phyloP scores from a whole-genome alignment of 495 filamentous ascomycete genomes.

The Gamarada debralockiae region DNA sequence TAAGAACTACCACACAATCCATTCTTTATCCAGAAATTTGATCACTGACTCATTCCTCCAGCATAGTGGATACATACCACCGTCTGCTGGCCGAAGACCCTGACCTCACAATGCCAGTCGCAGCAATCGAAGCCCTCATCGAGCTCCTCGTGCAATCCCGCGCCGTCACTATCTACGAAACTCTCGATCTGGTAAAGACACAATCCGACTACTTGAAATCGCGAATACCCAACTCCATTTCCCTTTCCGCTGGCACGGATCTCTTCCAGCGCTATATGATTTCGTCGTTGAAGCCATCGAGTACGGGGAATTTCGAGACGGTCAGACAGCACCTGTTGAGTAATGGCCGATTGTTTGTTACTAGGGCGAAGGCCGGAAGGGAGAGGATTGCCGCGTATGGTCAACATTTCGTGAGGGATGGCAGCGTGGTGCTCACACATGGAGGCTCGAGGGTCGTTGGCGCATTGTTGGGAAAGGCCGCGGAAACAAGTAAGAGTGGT shows the following conservation, averaged over 20 bases:
- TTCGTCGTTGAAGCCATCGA: constrained; percentile 43
- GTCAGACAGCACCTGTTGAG: constrained; percentile 77
- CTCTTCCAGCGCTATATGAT: constrained; percentile 94
- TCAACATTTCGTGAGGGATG: constrained; percentile 69
- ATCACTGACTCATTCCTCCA: constrained; percentile 25
- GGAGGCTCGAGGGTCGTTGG: constrained; percentile 83
- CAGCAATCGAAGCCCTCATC: constrained; percentile 91
- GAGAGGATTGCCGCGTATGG: constrained; percentile 78
- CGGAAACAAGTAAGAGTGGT: constrained; percentile 52
- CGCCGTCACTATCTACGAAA: constrained; percentile 87
- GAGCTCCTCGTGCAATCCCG: constrained; percentile 71
- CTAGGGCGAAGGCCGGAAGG: constrained; percentile 79
- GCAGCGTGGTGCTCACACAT: constrained; percentile 77
- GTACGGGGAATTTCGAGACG: constrained; percentile 66
- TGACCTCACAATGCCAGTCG: constrained; percentile 91
- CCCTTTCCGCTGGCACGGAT: constrained; percentile 89
- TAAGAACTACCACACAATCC: background rate
- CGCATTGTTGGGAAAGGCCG: constrained; percentile 68
- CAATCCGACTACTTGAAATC: constrained; percentile 70
- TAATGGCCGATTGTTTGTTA: constrained; percentile 81
- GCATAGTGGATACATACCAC: constrained; percentile 52
- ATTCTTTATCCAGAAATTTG: background rate
- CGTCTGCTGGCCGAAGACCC: constrained; percentile 58
- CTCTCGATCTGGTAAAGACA: constrained; percentile 74
- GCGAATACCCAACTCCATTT: constrained; percentile 79